phyloP scores from a whole-genome alignment of 768 basidiomycete genomes.

The Macrolepiota fuliginosa region DNA sequence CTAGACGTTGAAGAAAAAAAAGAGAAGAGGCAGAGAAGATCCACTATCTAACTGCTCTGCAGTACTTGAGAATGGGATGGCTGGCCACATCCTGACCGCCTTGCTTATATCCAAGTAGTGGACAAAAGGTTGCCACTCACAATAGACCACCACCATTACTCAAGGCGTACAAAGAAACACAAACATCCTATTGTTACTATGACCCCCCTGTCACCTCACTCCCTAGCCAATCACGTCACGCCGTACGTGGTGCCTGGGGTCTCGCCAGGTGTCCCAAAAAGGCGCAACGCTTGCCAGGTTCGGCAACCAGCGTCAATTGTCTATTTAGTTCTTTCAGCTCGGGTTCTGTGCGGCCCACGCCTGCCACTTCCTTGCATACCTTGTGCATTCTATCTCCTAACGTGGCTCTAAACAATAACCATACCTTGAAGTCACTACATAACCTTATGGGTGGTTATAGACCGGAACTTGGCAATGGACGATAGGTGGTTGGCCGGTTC shows the following conservation, averaged over 20 bases:
- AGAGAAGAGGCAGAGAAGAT: not conserved
- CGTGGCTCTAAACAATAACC: not conserved
- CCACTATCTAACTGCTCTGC: conserved; percentile 10
- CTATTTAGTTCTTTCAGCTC: not conserved
- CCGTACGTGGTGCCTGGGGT: not conserved
- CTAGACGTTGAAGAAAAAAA: not conserved
- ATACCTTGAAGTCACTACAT: not conserved
- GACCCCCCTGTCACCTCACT: not conserved
- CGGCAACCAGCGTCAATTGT: not conserved
- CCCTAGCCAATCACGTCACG: not conserved
- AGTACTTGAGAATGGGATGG: conserved; percentile 18
- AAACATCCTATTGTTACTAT: conserved; percentile 12
- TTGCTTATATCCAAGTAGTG: conserved; percentile 20
- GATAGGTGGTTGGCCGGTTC: not conserved
- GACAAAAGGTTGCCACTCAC: conserved; percentile 12
- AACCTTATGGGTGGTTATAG: not conserved
- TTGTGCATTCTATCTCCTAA: not conserved
- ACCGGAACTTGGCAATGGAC: not conserved
- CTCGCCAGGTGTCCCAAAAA: conserved; percentile 4
- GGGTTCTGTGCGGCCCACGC: not conserved
- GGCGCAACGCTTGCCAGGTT: conserved; percentile 1
- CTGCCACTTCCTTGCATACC: not conserved
- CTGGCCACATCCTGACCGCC: not conserved
- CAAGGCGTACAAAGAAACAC: conserved; percentile 7
- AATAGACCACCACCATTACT: not conserved